These are phyloP conservation scores for Cornus florida DNA, from an alignment of 148 eudicot genomes.

Conservation along the genomic window DNA sequence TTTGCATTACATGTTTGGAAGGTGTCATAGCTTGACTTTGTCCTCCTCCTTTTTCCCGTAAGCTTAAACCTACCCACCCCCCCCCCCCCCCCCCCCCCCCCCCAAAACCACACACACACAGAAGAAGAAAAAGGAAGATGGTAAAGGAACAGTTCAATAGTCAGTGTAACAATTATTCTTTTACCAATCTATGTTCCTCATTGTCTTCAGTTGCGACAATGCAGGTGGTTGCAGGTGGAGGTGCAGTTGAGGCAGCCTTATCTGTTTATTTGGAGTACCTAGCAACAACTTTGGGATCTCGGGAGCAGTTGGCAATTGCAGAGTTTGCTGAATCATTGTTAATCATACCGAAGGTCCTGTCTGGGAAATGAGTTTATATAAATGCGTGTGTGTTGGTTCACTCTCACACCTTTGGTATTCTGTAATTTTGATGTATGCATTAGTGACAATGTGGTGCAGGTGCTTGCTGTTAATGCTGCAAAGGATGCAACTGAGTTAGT, in stretches of 20 bases:
- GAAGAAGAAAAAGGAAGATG: too few relatives aligned
- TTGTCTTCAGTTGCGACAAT: neutral
- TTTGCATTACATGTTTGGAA: too few relatives aligned
- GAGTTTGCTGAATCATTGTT: conserved; percentile 94
- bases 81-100: too few relatives aligned
- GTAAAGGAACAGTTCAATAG: neutral
- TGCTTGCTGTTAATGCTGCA: conserved; percentile 94
- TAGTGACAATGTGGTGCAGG: conserved; percentile 32
- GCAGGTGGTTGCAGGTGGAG: conserved; percentile 99
- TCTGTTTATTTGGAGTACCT: conserved; percentile 89
- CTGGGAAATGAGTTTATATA: neutral
- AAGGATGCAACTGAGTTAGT: conserved; percentile 94
- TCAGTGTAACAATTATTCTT: neutral
- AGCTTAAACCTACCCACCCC: too few relatives aligned
- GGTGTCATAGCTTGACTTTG: too few relatives aligned
- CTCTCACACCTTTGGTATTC: too few relatives aligned
- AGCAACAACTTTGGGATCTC: conserved; percentile 96
- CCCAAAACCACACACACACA: too few relatives aligned
- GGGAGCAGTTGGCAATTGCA: conserved; percentile 97
- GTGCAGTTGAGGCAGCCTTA: conserved; percentile 96
- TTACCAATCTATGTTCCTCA: neutral
- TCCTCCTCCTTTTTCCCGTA: too few relatives aligned
- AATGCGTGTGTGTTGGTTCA: too few relatives aligned
- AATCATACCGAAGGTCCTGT: conserved; percentile 83
- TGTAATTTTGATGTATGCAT: neutral